A percentile compares a stretch with the other conserved stretches of the same genome.
phyloP scores from a whole-genome alignment of 1,139 yeast genomes.

The Kodamaea arcana region DNA sequence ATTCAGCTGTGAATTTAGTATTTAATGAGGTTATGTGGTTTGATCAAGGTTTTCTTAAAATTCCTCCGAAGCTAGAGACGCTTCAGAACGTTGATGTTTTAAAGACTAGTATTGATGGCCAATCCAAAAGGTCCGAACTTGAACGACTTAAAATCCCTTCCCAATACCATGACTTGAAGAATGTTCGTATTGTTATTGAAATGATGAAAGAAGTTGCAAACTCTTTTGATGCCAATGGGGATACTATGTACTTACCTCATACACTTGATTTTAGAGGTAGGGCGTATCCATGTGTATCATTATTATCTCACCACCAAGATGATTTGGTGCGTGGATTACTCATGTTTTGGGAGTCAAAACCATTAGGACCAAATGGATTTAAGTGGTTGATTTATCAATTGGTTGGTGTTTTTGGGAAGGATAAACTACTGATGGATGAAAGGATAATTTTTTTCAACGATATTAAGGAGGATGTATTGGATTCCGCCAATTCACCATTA shows the following conservation, averaged over 20 bases:
- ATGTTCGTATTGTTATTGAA: conserved; percentile 21
- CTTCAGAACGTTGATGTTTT: conserved; percentile 1
- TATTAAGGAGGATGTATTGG: conserved; percentile 19
- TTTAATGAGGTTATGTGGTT: conserved; percentile 21
- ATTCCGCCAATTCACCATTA: conserved; percentile 29
- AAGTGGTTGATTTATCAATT: conserved; percentile 42
- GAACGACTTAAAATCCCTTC: background rate
- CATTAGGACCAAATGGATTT: conserved; percentile 33
- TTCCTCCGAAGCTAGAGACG: conserved; percentile 21
- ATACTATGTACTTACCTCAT: conserved; percentile 38
- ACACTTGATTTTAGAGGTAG: conserved; percentile 42
- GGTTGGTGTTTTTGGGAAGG: conserved; percentile 33
- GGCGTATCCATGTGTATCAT: conserved; percentile 37
- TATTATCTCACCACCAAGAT: conserved; percentile 34
- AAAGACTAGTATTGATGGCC: conserved; percentile 3
- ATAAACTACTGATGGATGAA: conserved; percentile 22
- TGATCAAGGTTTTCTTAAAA: conserved; percentile 24
- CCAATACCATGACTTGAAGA: conserved; percentile 14
- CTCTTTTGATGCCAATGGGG: conserved; percentile 31
- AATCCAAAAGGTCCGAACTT: no score
- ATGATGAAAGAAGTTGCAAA: conserved; percentile 21
- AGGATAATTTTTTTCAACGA: conserved; percentile 26
- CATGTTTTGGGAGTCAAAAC: conserved; percentile 38
- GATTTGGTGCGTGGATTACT: conserved; percentile 33
- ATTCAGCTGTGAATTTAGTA: conserved; percentile 21